Percentiles rank a stretch among this genome's conserved stretches.
Evolutionary conservation across 2,329 filamentous ascomycete species (phyloP).

Genomic region (Penicillium sp.): DNA sequence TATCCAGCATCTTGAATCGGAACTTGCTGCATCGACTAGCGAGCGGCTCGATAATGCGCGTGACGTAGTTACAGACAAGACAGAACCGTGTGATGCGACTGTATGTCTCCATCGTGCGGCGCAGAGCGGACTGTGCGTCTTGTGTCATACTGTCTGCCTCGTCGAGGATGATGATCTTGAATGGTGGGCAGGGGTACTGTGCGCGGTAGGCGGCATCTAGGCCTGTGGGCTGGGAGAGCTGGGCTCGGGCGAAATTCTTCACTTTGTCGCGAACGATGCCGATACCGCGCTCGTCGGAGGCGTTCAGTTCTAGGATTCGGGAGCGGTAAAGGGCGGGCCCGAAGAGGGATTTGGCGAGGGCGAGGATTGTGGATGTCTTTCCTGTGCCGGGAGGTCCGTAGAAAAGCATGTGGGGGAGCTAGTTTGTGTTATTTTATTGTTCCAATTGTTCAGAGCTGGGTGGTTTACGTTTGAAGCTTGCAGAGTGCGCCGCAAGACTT

Average conservation of each 20-base stretch:
- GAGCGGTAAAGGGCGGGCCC: conserved; percentile 90
- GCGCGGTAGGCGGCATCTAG: conserved; percentile 62
- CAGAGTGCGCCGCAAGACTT: conserved; percentile 84
- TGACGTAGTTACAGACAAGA: conserved; percentile 98
- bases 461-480: conserved; percentile 81
- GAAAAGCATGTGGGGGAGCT: conserved; percentile 98
- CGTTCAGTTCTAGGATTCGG: conserved; percentile 97
- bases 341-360: conserved; percentile 94
- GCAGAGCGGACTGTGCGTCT: conserved; percentile 88
- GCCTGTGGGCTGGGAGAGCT: conserved; percentile 77
- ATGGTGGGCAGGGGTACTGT: conserved; percentile 89
- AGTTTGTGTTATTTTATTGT: conserved; percentile 6
- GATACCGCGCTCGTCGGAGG: conserved; percentile 97
- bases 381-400: conserved; percentile 96
- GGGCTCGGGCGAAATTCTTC: conserved; percentile 95
- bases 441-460: not conserved
- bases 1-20: conserved; percentile 92
- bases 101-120: conserved; percentile 98
- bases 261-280: conserved; percentile 96
- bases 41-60: conserved; percentile 93
- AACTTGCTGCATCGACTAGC: conserved; percentile 95
- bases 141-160: conserved; percentile 99
- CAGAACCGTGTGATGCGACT: conserved; percentile 96
- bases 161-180: conserved; percentile 98
- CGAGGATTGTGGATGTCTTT: conserved; percentile 97